These are phyloP conservation scores for Zizania latifolia DNA, from an alignment of 176 grass and related monocot species.

Conservation along the genomic window DNA sequence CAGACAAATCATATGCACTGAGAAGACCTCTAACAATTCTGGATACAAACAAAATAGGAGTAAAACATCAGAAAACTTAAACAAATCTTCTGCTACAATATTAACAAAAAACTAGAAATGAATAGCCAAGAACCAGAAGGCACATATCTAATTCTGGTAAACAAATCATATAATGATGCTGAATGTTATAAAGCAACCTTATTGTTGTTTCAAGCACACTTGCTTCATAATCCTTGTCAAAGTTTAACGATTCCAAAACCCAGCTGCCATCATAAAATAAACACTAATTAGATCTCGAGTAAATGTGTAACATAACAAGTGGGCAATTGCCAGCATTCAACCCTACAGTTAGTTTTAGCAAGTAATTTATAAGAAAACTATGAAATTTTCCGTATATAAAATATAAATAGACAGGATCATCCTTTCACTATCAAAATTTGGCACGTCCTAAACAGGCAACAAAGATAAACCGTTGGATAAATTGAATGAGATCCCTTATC, in stretches of 20 bases:
- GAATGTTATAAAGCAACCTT: constrained; percentile 56
- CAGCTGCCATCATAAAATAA: constrained; percentile 45
- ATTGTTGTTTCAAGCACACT: constrained; percentile 77
- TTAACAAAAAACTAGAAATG: no score
- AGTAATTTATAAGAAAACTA: not conserved
- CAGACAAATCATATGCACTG: constrained; percentile 63
- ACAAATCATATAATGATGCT: constrained; percentile 12
- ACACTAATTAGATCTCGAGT: constrained; percentile 1
- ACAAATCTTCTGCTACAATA: not conserved
- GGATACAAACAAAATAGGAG: not conserved
- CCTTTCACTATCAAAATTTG: no score
- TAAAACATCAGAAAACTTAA: constrained; percentile 12
- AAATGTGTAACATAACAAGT: not conserved
- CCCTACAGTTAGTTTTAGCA: not conserved
- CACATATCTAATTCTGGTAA: not conserved
- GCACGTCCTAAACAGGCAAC: not conserved
- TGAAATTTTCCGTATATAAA: not conserved
- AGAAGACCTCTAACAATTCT: constrained; percentile 65
- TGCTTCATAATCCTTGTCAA: constrained; percentile 66
- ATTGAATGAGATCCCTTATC: not conserved
- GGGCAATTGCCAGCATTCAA: not conserved
- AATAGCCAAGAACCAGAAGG: not conserved
- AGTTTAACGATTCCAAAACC: constrained; percentile 52
- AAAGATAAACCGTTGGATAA: not conserved
- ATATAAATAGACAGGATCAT: no score